Conservation (phyloP, 2,329 filamentous ascomycete species). For the Hymenoscyphus occultus region DNA sequence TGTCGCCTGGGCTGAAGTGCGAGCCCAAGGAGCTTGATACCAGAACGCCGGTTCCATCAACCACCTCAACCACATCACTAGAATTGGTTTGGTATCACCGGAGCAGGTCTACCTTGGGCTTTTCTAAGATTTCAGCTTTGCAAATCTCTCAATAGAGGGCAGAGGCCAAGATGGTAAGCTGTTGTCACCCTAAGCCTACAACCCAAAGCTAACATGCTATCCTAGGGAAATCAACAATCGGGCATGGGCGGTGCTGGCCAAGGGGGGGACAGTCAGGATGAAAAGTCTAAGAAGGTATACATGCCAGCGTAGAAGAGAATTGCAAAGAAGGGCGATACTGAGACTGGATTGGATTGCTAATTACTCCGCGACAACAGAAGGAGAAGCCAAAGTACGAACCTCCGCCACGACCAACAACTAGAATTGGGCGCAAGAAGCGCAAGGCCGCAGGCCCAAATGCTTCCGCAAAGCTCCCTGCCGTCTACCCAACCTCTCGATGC, state of each 20-base stretch:
- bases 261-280: constrained; percentile 73
- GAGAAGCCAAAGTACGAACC: constrained; percentile 99
- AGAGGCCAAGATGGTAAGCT: constrained; percentile 34
- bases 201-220: constrained; percentile 24
- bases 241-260: constrained; percentile 45
- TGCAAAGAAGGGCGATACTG: neutral
- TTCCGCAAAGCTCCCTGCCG: constrained; percentile 87
- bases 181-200: constrained; percentile 13
- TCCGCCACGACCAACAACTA: constrained; percentile 91
- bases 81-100: constrained; percentile 14
- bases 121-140: neutral
- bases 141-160: constrained; percentile 9
- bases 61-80: constrained; percentile 26
- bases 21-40: constrained; percentile 16
- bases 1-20: constrained; percentile 6
- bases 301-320: neutral
- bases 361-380: constrained; percentile 61
- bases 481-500: constrained; percentile 95
- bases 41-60: constrained; percentile 27
- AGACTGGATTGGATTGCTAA: constrained; percentile 19
- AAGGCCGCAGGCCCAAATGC: constrained; percentile 90
- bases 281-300: constrained; percentile 89
- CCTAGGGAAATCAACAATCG: constrained; percentile 44
- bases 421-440: constrained; percentile 98
- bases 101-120: neutral